Conservation (phyloP, 495 filamentous ascomycete genomes). For the Penicillium angulare region DNA sequence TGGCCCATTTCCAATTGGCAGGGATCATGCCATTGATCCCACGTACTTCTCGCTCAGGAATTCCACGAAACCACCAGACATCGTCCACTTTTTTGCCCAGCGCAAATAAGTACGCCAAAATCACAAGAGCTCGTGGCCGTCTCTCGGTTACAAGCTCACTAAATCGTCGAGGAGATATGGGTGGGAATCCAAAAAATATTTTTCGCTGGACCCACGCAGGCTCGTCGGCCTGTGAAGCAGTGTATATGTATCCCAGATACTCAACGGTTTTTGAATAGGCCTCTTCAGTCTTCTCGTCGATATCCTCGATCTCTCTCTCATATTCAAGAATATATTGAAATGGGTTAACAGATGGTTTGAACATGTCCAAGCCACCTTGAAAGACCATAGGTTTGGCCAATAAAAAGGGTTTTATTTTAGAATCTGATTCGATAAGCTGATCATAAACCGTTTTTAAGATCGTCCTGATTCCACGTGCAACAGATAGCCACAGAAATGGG, state of each 20-base stretch:
- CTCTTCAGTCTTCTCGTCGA: slow-evolving; percentile 21
- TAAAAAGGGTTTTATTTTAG: slow-evolving; percentile 13
- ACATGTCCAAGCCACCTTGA: neutral
- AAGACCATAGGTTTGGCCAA: slow-evolving; percentile 12
- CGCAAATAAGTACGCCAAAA: slow-evolving; percentile 41
- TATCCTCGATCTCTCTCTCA: slow-evolving; percentile 9
- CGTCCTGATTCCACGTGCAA: slow-evolving; percentile 19
- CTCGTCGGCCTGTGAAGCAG: slow-evolving; percentile 23
- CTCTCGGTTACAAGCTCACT: slow-evolving; percentile 30
- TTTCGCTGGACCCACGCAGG: slow-evolving; percentile 20
- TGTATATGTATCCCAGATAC: slow-evolving; percentile 34
- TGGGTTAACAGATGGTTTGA: slow-evolving; percentile 6
- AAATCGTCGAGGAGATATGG: slow-evolving; percentile 29
- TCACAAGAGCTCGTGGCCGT: slow-evolving; percentile 32
- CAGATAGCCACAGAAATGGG: slow-evolving; percentile 19
- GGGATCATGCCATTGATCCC: slow-evolving; percentile 36
- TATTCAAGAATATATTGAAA: slow-evolving; percentile 19
- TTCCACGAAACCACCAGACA: slow-evolving; percentile 42
- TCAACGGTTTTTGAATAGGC: slow-evolving; percentile 33
- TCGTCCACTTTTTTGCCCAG: slow-evolving; percentile 24
- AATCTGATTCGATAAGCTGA: slow-evolving; percentile 8
- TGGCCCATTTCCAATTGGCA: slow-evolving; percentile 32
- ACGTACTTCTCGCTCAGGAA: slow-evolving; percentile 36
- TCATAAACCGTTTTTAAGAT: slow-evolving; percentile 12
- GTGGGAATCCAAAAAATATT: slow-evolving; percentile 36